Evolutionary conservation across 2,329 filamentous ascomycete genomes (phyloP), one percentile per base, ranked within the genome.

Genomic region (Xylariomycetidae sp.): DNA sequence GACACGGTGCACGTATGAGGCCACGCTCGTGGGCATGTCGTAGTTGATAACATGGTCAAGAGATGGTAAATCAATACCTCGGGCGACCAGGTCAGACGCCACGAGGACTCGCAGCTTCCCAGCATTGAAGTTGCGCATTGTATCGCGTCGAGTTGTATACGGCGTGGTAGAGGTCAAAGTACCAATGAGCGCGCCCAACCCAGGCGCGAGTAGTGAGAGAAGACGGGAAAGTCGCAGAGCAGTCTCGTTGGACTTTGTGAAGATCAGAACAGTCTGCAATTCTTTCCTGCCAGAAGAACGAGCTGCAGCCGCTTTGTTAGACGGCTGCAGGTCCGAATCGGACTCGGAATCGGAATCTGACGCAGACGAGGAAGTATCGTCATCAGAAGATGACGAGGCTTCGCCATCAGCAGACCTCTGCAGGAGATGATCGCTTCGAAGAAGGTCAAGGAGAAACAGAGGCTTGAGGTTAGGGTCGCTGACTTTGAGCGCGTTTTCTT

Each of bases 31-130:
- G 0, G 90, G 90, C 32, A 95, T 72, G 56, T 95, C 90, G 65
- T 96, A 96, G 63, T 95, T 95, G 60, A 96, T 68, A 29, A 96
- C 87, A 53, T 94, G 85, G 22, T 80, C 79, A 29, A 96, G 73
- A 29, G 76, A 72, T 1, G 78, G 76, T 10, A 95, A 70, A 58
- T 96, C 90, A 17, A 96, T 78, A 50, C 90, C 92, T 43, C 90
- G 84, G 2, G 88, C 86, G 1, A 92, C 86, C n/a, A 93, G 82
- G 56, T 96, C 90, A 0, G 92, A 94, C 1, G 89, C 88, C 28
- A 96, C 81, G 26, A 96, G 76, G 29, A 94, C 77, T 6, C 79
- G 79, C 17, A 85, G 60, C 38, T 74, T 74, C 37, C 71, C 72
- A 6, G 65, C 58, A 4, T 71, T 63, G 56, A 90, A 89, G n/a